phyloP scores from a whole-genome alignment of 2,329 filamentous ascomycete genomes.

The Fusarium tupiense region DNA sequence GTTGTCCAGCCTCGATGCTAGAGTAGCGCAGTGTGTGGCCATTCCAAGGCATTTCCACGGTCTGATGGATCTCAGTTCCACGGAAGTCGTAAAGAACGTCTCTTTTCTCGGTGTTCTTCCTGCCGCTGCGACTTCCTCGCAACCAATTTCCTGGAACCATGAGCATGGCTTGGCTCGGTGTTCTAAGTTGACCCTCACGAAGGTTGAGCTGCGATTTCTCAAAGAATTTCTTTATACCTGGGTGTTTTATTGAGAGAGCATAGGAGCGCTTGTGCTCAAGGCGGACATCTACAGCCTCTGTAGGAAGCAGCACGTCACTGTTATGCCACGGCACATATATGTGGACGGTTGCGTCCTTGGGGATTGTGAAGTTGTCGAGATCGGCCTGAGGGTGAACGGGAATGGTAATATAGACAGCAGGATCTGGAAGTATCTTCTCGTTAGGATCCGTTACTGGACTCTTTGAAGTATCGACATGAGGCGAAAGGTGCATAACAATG shows the following conservation, averaged over 20 bases:
- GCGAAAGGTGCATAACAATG: constrained; percentile 59
- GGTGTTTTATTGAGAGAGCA: constrained; percentile 51
- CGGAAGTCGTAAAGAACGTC: constrained; percentile 54
- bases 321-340: constrained; percentile 44
- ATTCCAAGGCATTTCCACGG: constrained; percentile 53
- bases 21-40: constrained; percentile 61
- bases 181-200: constrained; percentile 52
- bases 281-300: constrained; percentile 59
- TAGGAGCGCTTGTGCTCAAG: constrained; percentile 51
- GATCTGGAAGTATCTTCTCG: constrained; percentile 4
- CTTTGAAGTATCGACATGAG: constrained; percentile 27
- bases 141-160: constrained; percentile 16
- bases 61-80: constrained; percentile 63
- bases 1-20: constrained; percentile 61
- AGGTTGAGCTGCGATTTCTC: constrained; percentile 57
- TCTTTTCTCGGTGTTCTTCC: background rate
- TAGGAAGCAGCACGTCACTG: constrained; percentile 59
- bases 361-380: constrained; percentile 44
- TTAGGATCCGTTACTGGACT: constrained; percentile 24
- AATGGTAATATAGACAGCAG: constrained; percentile 45
- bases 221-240: constrained; percentile 56
- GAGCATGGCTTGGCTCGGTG: constrained; percentile 46
- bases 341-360: constrained; percentile 44
- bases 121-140: background rate
- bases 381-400: constrained; percentile 45